These are phyloP conservation scores for Diaporthe eres DNA, from an alignment of 2,329 filamentous ascomycete species.

Conservation along the genomic window DNA sequence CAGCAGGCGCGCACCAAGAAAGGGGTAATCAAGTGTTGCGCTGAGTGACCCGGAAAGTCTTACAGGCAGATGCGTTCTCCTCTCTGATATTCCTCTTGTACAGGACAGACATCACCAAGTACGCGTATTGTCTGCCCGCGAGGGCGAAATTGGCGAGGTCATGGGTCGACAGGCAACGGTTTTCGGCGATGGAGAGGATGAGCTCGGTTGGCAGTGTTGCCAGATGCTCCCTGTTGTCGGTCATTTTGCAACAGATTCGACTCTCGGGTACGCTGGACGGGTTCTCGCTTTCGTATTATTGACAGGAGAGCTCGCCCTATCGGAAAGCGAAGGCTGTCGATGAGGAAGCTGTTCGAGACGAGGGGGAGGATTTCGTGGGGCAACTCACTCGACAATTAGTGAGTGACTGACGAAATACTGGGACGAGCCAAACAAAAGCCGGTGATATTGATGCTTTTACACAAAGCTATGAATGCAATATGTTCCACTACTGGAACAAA, in stretches of 20 bases:
- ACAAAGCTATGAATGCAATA: neutral
- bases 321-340: neutral
- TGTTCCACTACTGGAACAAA: too few species aligned
- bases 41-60: neutral
- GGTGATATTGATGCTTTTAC: neutral
- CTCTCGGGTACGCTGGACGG: neutral
- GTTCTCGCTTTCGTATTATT: neutral
- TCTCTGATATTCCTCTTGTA: slow-evolving; percentile 14
- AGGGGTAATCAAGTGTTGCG: neutral
- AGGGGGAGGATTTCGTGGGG: neutral
- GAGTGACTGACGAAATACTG: neutral
- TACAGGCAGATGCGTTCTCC: slow-evolving; percentile 10
- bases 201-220: neutral
- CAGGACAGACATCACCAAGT: neutral
- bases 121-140: neutral
- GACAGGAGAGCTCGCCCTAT: neutral
- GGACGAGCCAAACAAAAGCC: neutral
- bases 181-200: neutral
- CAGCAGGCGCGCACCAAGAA: neutral
- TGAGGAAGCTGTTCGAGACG: too few species aligned
- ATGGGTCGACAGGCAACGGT: neutral
- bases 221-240: neutral
- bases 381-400: neutral
- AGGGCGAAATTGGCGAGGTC: neutral
- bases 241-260: neutral